Base-by-base conservation (phyloP, 2,329 filamentous ascomycete species). In the Fusarium nygamai region DNA sequence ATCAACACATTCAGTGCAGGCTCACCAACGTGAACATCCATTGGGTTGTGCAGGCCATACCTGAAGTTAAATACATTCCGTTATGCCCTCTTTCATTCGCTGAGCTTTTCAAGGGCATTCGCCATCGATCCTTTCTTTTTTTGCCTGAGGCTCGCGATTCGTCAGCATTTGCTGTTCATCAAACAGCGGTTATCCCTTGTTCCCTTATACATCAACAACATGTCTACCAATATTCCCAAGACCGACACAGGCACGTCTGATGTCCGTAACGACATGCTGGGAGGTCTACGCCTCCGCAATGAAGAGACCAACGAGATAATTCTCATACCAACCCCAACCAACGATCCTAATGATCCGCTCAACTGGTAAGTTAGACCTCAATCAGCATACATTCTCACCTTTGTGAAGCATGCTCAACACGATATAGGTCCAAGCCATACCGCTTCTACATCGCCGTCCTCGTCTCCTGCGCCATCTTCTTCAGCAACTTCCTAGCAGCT, bases 401-500 rank as follows among this genome's bases (percentile, higher is more conserved):
- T 14, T 2, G 12, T 2, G 0, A 20, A 34, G 3, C 9, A 27
- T 27, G 6, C 50, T 53, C 8, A 51, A 3, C 8, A 33, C 3
- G 2, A 3, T 1, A 27, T 6, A 86, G 84, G 85, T 80, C 83
- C 33, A 81, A 83, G 80, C 80, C 82, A 73, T 87, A 85, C 72
- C 86, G 88, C 58, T 83, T 84, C 69, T 89, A 88, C 76, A 86
- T 86, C 43, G 86, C 87, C 14, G 76, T 81, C 54, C 79, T 88
- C 20, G 83, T 89, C 39, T 89, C 86, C 76, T 69, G 86, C 8
- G 87, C 88, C 60, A 89, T 90, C 82, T 82, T 88, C 69, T 84
- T 89, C 79, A 88, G 84, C 80, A 90, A 89, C 78, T 89, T 89
- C 71, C 80, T 90, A 9, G 87, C 88, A 0, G 88, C 87, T n/a